Evolutionary conservation across 2,329 filamentous ascomycete species (phyloP).

Genomic region (Coniochaeta pulveracea): DNA sequence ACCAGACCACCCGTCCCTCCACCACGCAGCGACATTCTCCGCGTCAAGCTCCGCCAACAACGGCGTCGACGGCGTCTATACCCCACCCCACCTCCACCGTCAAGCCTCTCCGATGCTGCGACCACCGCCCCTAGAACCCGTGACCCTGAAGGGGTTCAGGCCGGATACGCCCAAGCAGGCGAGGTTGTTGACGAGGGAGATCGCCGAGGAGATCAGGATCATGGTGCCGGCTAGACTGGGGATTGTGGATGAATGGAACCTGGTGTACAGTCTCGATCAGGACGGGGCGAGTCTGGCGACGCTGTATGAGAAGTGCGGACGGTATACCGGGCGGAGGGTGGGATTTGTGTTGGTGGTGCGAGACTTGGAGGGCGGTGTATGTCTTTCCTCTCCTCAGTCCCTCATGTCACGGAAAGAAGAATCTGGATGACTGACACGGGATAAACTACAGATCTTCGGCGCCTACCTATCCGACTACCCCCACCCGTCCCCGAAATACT

Average conservation of each 20-base stretch:
- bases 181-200: constrained; percentile 55
- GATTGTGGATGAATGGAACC: constrained; percentile 74
- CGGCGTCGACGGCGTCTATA: constrained; percentile 48
- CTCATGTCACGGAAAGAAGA: background rate
- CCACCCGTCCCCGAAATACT: constrained; percentile 73
- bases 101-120: constrained; percentile 71
- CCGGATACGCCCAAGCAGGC: constrained; percentile 46
- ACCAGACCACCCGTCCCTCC: constrained; percentile 8
- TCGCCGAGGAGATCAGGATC: constrained; percentile 88
- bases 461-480: constrained; percentile 89
- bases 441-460: constrained; percentile 57
- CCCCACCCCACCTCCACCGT: constrained; percentile 40
- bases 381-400: constrained; percentile 19
- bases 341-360: constrained; percentile 84
- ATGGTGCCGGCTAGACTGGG: constrained; percentile 80
- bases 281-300: constrained; percentile 82
- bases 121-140: constrained; percentile 76
- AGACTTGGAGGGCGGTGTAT: constrained; percentile 63
- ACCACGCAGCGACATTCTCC: constrained; percentile 15
- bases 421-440: background rate
- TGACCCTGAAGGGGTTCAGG: constrained; percentile 58
- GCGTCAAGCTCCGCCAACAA: constrained; percentile 16
- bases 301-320: constrained; percentile 68
- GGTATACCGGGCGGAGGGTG: constrained; percentile 56
- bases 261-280: constrained; percentile 84